Evolutionary conservation across 208 protist species (phyloP), one percentile per base, ranked within the genome.

Genomic region (Leptomonas seymouri): DNA sequence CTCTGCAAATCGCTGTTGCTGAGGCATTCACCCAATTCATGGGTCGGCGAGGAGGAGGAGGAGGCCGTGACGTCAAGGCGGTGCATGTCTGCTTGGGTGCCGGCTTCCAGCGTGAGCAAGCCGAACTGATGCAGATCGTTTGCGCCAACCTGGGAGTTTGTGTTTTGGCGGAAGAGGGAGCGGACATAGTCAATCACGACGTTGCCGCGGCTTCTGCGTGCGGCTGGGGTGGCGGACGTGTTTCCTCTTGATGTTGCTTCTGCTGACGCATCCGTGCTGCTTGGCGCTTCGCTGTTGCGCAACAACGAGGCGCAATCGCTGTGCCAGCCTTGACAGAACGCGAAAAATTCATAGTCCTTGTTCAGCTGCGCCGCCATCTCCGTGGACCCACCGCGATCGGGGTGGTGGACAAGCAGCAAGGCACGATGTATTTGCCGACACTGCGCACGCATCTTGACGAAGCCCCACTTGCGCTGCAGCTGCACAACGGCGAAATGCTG

Each of bases 401-500:
- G 87, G 71, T 93, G 87, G 71, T 93, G 84, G 25, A 82, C 51
- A 30, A 93, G 70, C 72, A 93, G 79, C 46, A 93, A 49, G 1
- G 84, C 81, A 39, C 77, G 78, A 63, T 81, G 90, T 45, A 93
- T 79, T 49, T 90, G 84, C 31, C 79, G 79, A 48, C 82, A 89
- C 55, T 82, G 77, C 51, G 64, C 34, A 30, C 82, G 82, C 36
- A 89, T 74, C 74, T 85, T 89, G 27, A 90, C 67, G 54, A 90
- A 90, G 48, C 87, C 84, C 87, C 84, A 93, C 66, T 88, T 89
- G 20, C 87, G 81, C 71, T 90, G 78, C 25, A 93, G 78, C 70
- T 89, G 87, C 39, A 90, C 80, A 39, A 88, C 81, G 7, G 84
- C 84, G 78, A 90, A 93, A 75, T 93, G 87, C 75, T 90, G 87